A percentile compares a stretch with the other conserved stretches of the same genome.
Evolutionary conservation across 2,329 filamentous ascomycete species (phyloP).

Genomic region (Mariannaea elegans): DNA sequence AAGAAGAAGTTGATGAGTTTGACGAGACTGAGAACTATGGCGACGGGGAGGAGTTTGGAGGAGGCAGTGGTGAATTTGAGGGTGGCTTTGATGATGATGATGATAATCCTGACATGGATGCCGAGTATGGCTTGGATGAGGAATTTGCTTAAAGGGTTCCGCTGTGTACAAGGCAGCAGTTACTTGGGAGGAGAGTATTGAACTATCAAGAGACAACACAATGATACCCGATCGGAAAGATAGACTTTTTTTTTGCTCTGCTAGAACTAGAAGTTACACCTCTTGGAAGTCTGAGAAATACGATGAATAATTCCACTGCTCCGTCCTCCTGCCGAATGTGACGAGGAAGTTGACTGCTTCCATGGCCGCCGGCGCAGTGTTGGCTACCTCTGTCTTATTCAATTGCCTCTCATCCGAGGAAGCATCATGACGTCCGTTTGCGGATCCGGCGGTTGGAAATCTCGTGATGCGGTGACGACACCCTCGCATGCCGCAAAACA

Average conservation of each 20-base stretch:
- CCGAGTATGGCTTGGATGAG: constrained; percentile 45
- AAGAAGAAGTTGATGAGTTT: constrained; percentile 47
- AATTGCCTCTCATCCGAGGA: neutral
- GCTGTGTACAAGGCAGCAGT: neutral
- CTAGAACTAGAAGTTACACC: too few relatives aligned
- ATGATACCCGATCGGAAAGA: constrained; percentile 13
- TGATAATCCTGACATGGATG: constrained; percentile 50
- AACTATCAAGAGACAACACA: neutral
- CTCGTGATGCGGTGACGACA: neutral
- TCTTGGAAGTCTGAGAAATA: neutral
- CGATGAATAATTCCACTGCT: neutral
- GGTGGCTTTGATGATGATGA: constrained; percentile 50
- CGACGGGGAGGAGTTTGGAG: constrained; percentile 46
- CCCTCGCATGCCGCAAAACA: neutral
- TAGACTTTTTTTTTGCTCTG: neutral
- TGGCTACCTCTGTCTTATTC: neutral
- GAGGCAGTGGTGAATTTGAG: constrained; percentile 41
- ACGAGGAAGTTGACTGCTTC: neutral
- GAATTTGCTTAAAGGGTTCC: constrained; percentile 32
- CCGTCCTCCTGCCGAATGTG: neutral
- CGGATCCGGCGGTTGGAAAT: neutral
- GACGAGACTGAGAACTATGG: constrained; percentile 47
- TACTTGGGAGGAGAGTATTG: neutral
- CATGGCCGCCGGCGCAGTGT: neutral
- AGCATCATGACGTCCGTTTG: neutral